These are phyloP conservation scores for Oryza australiensis DNA, from an alignment of 176 grass and related monocot species.

Conservation along the genomic window DNA sequence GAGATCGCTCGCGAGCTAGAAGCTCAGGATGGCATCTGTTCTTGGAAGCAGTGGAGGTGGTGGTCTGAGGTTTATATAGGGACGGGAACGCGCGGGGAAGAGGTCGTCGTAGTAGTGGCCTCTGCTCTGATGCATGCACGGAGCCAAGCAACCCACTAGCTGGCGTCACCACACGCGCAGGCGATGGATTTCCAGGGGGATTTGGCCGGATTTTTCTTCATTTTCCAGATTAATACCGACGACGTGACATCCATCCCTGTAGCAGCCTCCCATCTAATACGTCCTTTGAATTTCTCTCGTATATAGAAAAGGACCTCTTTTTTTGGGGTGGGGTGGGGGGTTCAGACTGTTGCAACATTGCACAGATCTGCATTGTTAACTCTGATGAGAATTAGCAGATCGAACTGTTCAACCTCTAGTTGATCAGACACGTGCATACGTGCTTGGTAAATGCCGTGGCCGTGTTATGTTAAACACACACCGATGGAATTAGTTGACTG, in stretches of 20 bases:
- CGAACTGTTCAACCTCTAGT: background rate
- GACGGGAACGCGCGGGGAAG: background rate
- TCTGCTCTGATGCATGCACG: background rate
- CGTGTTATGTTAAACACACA: background rate
- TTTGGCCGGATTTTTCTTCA: background rate
- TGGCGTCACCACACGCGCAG: slow-evolving; percentile 39
- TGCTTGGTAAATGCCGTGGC: background rate
- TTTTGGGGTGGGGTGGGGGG: background rate
- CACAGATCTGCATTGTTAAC: background rate
- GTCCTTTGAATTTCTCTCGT: background rate
- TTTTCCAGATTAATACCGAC: background rate
- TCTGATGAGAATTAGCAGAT: background rate
- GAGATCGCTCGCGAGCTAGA: background rate
- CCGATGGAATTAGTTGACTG: background rate
- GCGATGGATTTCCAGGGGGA: background rate
- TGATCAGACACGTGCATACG: background rate
- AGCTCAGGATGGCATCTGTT: slow-evolving; percentile 33
- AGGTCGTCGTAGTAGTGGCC: background rate
- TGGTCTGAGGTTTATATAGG: slow-evolving; percentile 34
- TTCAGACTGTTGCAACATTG: too few species aligned
- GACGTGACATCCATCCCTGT: background rate
- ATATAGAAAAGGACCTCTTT: background rate
- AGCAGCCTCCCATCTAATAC: background rate
- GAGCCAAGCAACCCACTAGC: background rate
- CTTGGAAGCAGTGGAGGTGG: slow-evolving; percentile 38